Base-by-base conservation (phyloP, 2,329 filamentous ascomycete species). In the Apiospora kogelbergensis region DNA sequence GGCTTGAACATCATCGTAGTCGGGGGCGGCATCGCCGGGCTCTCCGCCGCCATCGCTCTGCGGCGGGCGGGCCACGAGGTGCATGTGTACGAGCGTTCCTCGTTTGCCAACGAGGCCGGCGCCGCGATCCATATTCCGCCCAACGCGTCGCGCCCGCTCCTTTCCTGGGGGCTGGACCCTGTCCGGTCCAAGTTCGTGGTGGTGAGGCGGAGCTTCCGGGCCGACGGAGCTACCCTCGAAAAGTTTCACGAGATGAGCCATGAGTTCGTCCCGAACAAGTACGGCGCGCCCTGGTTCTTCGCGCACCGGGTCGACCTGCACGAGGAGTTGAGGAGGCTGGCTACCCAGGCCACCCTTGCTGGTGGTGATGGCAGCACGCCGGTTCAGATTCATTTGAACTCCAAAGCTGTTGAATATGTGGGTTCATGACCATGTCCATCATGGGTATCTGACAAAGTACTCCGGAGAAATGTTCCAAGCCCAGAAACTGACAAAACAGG, bases 251-350 rank as follows among this genome's bases (percentile, higher is more conserved):
- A 57, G 20, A 67, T 70, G 24, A 71, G 70, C 4, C 68, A 72
- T 24, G 65, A 71, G n/a, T 75, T 71, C 60, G 74, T 75, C 2
- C 30, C 40, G 1, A 68, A 69, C 1, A 69, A 71, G 2, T 80
- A 78, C 41, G 78, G 78, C 1, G 74, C 75, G 11, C 74, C 77
- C 4, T 75, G 78, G 71, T 82, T 78, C 71, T 76, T 80, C 44
- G 74, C 78, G 6, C 81, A 84, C 66, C 76, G 82, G 0, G 81
- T 82, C 3, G 82, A 84, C 67, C 68, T 84, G 67, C 81, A 83
- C 67, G 76, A 74, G 40, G 77, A 76, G 24, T 68, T 83, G 57
- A 76, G 75, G 72, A 74, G 72, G 45, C 70, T 82, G 69, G 81
- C 80, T 0, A 78, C 17, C 1, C 76, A 17, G 73, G 74, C 1